Evolutionary conservation across 1,284 basidiomycete genomes (phyloP).

Genomic region (Cutaneotrichosporon sp.): DNA sequence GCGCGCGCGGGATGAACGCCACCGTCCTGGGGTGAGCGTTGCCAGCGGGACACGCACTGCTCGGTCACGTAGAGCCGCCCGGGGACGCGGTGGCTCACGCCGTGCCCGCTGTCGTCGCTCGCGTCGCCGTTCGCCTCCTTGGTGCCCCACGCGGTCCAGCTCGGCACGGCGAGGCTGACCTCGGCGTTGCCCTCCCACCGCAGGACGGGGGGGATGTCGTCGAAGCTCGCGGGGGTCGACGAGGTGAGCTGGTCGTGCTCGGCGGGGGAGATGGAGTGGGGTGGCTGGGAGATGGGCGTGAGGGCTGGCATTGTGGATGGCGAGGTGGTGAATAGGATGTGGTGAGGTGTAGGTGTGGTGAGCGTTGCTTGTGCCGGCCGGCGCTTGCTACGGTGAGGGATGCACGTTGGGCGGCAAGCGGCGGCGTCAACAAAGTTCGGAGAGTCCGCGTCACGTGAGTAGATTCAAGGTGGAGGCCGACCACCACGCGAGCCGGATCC

Average conservation of each 20-base stretch:
- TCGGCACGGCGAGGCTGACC: constrained; percentile 65
- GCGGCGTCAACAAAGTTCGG: too few relatives aligned
- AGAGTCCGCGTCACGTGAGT: too few relatives aligned
- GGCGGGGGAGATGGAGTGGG: constrained; percentile 61
- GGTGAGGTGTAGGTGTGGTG: neutral
- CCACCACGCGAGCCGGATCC: too few relatives aligned
- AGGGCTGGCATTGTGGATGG: constrained; percentile 9
- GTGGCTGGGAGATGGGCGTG: constrained; percentile 28
- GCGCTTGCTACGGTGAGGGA: neutral
- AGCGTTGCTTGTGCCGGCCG: neutral
- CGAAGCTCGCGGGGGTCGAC: constrained; percentile 77
- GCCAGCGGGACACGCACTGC: constrained; percentile 59
- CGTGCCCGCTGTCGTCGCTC: neutral
- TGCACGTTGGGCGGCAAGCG: neutral
- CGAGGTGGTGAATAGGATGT: neutral
- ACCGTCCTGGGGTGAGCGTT: constrained; percentile 60
- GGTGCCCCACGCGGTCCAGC: constrained; percentile 56
- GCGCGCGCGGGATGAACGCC: constrained; percentile 65
- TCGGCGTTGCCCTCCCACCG: constrained; percentile 70
- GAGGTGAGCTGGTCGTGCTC: constrained; percentile 67
- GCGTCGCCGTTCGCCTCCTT: constrained; percentile 5
- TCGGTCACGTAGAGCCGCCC: constrained; percentile 80
- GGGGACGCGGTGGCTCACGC: constrained; percentile 39
- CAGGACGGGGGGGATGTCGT: constrained; percentile 75
- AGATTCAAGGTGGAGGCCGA: too few relatives aligned